Conservation (phyloP, 169 alveolate species). For the Prorocentrum cordatum region DNA sequence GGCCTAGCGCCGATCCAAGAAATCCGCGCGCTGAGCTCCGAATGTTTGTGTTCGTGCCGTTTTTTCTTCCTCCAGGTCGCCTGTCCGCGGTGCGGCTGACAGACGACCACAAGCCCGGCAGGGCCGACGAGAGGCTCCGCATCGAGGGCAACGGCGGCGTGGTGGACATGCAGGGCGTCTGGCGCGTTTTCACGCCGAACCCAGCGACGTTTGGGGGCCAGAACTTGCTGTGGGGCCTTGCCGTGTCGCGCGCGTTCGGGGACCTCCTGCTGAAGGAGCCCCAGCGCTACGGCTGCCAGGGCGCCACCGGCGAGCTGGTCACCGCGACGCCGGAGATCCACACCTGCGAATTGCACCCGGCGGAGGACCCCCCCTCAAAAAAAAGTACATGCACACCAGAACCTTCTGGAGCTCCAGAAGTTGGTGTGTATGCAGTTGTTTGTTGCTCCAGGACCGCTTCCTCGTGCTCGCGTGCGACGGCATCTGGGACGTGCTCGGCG, state of each 20-base stretch:
- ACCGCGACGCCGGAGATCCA: conserved; percentile 56
- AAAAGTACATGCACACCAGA: neutral
- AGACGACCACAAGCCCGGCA: conserved; percentile 64
- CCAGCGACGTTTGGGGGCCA: conserved; percentile 66
- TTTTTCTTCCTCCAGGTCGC: neutral
- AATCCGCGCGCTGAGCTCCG: too few relatives aligned
- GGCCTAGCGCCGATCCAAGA: too few relatives aligned
- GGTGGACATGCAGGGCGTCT: conserved; percentile 71
- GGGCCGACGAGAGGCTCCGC: conserved; percentile 52
- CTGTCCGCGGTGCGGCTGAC: conserved; percentile 16
- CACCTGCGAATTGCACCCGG: neutral
- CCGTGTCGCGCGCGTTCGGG: conserved; percentile 56
- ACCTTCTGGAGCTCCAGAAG: neutral
- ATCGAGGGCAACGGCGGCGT: conserved; percentile 57
- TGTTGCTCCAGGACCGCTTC: conserved; percentile 20
- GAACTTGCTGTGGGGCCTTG: conserved; percentile 56
- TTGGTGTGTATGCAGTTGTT: neutral
- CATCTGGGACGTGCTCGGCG: conserved; percentile 59
- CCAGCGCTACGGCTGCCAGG: neutral
- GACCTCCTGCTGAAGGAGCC: conserved; percentile 57
- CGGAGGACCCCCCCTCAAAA: neutral
- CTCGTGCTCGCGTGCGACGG: conserved; percentile 58
- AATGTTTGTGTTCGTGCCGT: neutral
- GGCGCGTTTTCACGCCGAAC: conserved; percentile 69
- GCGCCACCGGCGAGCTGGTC: neutral